phyloP scores from a whole-genome alignment of 352 stramenopile species.

The Albugo laibachii region DNA sequence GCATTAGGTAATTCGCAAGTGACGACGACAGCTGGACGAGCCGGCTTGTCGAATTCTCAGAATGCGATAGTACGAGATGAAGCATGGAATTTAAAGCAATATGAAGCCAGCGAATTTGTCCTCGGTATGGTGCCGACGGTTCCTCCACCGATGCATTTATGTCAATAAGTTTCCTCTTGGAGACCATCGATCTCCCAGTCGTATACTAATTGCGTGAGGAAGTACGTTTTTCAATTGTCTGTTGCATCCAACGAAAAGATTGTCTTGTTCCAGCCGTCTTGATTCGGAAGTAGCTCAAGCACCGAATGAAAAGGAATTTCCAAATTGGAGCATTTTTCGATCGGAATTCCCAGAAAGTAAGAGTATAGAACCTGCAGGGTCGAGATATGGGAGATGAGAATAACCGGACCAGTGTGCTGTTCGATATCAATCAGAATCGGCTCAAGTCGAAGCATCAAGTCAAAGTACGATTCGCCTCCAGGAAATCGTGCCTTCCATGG shows the following conservation, averaged over 20 bases:
- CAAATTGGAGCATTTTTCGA: slow-evolving; percentile 49
- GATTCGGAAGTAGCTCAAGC: slow-evolving; percentile 58
- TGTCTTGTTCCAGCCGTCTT: slow-evolving; percentile 65
- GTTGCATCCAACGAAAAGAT: slow-evolving; percentile 20
- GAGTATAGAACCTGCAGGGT: slow-evolving; percentile 75
- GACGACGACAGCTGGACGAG: too few relatives aligned
- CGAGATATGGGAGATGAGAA: slow-evolving; percentile 71
- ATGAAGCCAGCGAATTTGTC: slow-evolving; percentile 22
- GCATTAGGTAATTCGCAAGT: neutral
- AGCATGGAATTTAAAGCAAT: slow-evolving; percentile 40
- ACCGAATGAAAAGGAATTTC: slow-evolving; percentile 76
- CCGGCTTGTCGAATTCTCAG: neutral
- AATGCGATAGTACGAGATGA: slow-evolving; percentile 14
- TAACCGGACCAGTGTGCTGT: slow-evolving; percentile 63
- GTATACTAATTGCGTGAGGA: too few relatives aligned
- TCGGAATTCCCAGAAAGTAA: slow-evolving; percentile 71
- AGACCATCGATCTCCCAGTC: too few relatives aligned
- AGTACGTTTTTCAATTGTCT: too few relatives aligned
- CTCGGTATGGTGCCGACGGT: slow-evolving; percentile 40
- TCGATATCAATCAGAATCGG: slow-evolving; percentile 87
- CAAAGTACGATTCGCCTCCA: slow-evolving; percentile 85
- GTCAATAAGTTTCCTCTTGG: slow-evolving; percentile 2
- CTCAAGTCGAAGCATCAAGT: slow-evolving; percentile 84
- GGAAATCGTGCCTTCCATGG: slow-evolving; percentile 69
- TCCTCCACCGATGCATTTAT: slow-evolving; percentile 31